phyloP scores from a whole-genome alignment of 805 yeast species.

The Candida alai region DNA sequence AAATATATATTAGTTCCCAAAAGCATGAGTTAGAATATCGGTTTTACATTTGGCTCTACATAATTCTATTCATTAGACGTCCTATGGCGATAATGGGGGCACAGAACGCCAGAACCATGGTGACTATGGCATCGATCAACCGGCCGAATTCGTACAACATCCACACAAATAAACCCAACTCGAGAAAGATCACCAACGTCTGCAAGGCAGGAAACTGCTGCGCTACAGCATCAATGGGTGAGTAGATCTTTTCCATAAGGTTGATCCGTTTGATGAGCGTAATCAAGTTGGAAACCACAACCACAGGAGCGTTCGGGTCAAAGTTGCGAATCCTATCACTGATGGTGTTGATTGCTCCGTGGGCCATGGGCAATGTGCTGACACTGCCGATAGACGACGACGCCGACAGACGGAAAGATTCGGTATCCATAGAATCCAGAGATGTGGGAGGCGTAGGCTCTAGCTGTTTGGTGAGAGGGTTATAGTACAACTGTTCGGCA shows the following conservation, averaged over 20 bases:
- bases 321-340: conserved; percentile 1
- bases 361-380: background rate
- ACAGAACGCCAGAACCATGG: conserved; percentile 43
- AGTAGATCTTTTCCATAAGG: conserved; percentile 33
- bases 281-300: conserved; percentile 28
- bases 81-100: conserved; percentile 47
- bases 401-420: background rate
- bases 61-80: conserved; percentile 38
- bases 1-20: conserved; percentile 8
- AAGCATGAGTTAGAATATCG: background rate
- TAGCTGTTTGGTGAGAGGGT: conserved; percentile 30
- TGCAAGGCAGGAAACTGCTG: conserved; percentile 35
- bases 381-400: background rate
- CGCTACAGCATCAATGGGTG: conserved; percentile 38
- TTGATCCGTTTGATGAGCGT: conserved; percentile 30
- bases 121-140: conserved; percentile 40
- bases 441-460: conserved; percentile 25
- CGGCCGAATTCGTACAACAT: conserved; percentile 38
- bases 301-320: conserved; percentile 15
- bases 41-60: conserved; percentile 19
- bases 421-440: conserved; percentile 11
- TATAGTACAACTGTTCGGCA: conserved; percentile 26
- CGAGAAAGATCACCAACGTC: conserved; percentile 37
- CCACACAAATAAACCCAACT: conserved; percentile 38
- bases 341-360: background rate